These are phyloP conservation scores for Austroboletus niveus DNA, from an alignment of 1,284 basidiomycete species.

Conservation along the genomic window DNA sequence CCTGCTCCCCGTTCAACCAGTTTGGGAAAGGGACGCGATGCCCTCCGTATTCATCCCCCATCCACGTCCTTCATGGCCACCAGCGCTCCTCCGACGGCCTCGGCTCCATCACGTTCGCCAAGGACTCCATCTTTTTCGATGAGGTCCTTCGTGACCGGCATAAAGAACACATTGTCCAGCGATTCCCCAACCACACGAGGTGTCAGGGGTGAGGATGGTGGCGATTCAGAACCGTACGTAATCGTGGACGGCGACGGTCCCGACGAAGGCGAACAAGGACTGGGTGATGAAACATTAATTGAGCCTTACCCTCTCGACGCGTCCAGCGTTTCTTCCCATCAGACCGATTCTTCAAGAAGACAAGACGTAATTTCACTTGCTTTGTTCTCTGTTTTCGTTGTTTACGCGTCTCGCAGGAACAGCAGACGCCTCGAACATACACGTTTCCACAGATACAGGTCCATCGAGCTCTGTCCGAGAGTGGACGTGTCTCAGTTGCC, in stretches of 20 bases:
- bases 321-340: constrained; percentile 16
- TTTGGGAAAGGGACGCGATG: too few species aligned
- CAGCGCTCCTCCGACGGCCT: not conserved
- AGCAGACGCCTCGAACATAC: constrained; percentile 16
- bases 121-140: constrained; percentile 17
- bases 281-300: constrained; percentile 15
- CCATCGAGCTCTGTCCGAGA: constrained; percentile 21
- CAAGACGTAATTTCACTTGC: too few species aligned
- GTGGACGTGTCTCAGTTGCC: not conserved
- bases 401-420: constrained; percentile 5
- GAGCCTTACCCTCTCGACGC: constrained; percentile 23
- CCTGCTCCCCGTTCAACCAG: too few species aligned
- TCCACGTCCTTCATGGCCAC: not conserved
- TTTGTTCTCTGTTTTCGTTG: too few species aligned
- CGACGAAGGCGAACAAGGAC: constrained; percentile 1
- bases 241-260: constrained; percentile 22
- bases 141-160: constrained; percentile 21
- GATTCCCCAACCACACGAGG: too few species aligned
- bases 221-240: constrained; percentile 25
- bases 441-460: constrained; percentile 28
- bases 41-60: too few species aligned
- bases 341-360: too few species aligned
- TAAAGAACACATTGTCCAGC: constrained; percentile 20
- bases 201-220: not conserved
- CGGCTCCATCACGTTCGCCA: too few species aligned